phyloP scores from a whole-genome alignment of 129 eudicot species.

The Pseudognaphalium luteoalbum region DNA sequence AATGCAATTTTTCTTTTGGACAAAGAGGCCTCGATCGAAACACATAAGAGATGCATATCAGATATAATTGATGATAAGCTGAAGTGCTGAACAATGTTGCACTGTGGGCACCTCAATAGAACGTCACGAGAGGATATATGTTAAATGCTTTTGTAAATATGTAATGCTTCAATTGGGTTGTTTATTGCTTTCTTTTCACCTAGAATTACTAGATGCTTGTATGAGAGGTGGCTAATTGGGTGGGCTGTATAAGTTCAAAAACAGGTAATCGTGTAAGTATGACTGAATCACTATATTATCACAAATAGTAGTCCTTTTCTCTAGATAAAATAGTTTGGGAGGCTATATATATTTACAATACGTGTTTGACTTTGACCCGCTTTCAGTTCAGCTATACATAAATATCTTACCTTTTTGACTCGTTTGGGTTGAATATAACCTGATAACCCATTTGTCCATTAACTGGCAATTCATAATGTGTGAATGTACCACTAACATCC shows the following conservation, averaged over 20 bases:
- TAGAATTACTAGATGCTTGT: no score
- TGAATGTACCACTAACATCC: not conserved
- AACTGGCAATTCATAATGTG: not conserved
- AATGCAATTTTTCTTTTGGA: not conserved
- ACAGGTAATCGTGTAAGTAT: no score
- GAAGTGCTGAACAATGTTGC: not conserved
- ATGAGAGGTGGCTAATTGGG: no score
- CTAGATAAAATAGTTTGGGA: not conserved
- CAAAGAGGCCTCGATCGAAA: not conserved
- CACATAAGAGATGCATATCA: not conserved
- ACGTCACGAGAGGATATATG: not conserved
- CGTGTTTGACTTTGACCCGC: not conserved
- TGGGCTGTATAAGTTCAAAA: no score
- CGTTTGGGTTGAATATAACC: not conserved
- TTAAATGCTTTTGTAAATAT: no score
- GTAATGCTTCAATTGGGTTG: no score
- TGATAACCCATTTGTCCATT: not conserved
- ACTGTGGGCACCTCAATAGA: not conserved
- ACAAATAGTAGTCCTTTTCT: no score
- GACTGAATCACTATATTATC: no score
- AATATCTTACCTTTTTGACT: no score
- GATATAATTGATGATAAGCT: not conserved
- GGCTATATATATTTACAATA: not conserved
- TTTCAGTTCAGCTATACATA: not conserved
- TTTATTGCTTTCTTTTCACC: no score